These are phyloP conservation scores for Myrica gale DNA, from an alignment of 306 rosid species.

Conservation along the genomic window DNA sequence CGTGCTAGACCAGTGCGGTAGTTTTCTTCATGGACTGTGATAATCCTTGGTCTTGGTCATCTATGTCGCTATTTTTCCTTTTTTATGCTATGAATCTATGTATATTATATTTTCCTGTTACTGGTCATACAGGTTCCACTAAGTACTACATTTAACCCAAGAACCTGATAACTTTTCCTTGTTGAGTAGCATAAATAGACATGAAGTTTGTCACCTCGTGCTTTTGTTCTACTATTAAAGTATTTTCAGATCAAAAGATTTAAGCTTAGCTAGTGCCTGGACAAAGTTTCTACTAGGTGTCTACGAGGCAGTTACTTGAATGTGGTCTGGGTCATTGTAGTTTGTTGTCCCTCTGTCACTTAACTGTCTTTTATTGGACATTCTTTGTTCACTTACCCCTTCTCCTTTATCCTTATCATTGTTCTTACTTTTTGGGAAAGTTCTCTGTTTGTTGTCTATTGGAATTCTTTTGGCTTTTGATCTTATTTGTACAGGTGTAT, in stretches of 20 bases:
- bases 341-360: background rate
- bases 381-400: slow-evolving; percentile 13
- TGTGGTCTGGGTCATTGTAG: background rate
- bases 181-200: background rate
- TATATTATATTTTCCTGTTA: background rate
- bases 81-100: background rate
- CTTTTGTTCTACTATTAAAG: background rate
- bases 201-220: background rate
- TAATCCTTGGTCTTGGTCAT: background rate
- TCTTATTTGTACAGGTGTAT: slow-evolving; percentile 59
- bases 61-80: background rate
- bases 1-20: background rate
- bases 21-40: background rate
- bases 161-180: background rate
- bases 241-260: background rate
- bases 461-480: slow-evolving; percentile 24
- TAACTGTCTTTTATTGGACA: background rate
- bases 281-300: background rate
- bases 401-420: slow-evolving; percentile 12
- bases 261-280: background rate
- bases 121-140: background rate
- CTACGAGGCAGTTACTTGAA: background rate
- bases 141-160: background rate
- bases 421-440: slow-evolving; percentile 3
- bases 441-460: slow-evolving; percentile 26